phyloP scores from a whole-genome alignment of 2,329 filamentous ascomycete genomes.

The Aureobasidium namibiae region DNA sequence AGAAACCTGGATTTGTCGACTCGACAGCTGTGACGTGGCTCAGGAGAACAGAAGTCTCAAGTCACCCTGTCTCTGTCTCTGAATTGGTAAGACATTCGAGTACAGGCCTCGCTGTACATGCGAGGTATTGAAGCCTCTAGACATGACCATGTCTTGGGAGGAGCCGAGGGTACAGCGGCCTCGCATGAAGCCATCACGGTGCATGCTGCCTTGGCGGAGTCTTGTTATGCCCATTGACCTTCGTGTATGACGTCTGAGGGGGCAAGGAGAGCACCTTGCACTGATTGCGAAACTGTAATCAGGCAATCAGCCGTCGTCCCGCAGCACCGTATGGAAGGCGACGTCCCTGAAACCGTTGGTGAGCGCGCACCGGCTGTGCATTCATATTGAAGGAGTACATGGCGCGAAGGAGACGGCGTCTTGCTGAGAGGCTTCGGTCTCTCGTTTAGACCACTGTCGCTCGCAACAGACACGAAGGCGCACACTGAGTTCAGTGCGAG shows the following conservation, averaged over 20 bases:
- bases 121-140: background rate
- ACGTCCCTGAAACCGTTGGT: slow-evolving; percentile 10
- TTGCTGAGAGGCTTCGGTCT: background rate
- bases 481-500: background rate
- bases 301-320: slow-evolving; percentile 7
- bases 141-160: background rate
- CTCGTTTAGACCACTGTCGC: background rate
- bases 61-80: background rate
- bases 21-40: slow-evolving; percentile 2
- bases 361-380: slow-evolving; percentile 6
- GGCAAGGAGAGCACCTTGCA: slow-evolving; percentile 6
- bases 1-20: background rate
- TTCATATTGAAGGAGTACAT: slow-evolving; percentile 10
- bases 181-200: background rate
- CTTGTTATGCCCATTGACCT: background rate
- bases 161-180: background rate
- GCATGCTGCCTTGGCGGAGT: background rate
- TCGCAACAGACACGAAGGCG: background rate
- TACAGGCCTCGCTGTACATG: background rate
- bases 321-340: slow-evolving; percentile 3
- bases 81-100: background rate
- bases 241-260: slow-evolving; percentile 3
- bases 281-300: slow-evolving; percentile 10
- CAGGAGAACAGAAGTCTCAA: background rate
- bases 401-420: background rate